Conservation (phyloP, 1,284 basidiomycete genomes). For the Cystobasidium sp. region DNA sequence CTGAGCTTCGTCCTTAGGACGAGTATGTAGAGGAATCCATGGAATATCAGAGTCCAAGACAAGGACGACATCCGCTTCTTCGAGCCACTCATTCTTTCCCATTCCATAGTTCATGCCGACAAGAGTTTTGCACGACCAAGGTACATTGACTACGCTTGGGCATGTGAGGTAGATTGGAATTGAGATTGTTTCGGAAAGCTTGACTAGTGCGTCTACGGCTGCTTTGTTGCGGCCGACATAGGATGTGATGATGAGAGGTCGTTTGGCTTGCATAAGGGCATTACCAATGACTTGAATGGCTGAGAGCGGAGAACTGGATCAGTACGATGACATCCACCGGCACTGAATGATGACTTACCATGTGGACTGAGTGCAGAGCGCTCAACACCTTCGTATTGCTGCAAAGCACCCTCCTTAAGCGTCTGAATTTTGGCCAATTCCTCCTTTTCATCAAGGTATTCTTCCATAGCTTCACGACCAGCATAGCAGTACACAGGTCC, state of each 20-base stretch:
- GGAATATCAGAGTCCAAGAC: constrained; percentile 69
- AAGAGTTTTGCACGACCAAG: constrained; percentile 65
- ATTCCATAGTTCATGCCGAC: constrained; percentile 62
- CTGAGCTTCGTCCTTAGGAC: constrained; percentile 60
- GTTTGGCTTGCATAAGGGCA: constrained; percentile 63
- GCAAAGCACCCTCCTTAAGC: constrained; percentile 1
- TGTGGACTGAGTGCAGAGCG: constrained; percentile 62
- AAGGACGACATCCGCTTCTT: constrained; percentile 66
- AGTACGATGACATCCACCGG: neutral
- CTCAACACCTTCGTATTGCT: constrained; percentile 64
- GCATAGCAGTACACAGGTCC: constrained; percentile 66
- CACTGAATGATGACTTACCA: constrained; percentile 57
- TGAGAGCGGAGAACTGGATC: constrained; percentile 48
- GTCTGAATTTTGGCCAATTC: constrained; percentile 6
- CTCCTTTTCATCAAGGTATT: constrained; percentile 62
- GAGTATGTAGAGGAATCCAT: constrained; percentile 66
- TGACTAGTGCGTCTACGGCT: constrained; percentile 62
- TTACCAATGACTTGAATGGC: constrained; percentile 61
- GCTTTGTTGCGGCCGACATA: constrained; percentile 65
- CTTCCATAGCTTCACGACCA: constrained; percentile 70
- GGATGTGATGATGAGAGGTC: constrained; percentile 69
- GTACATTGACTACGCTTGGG: constrained; percentile 64
- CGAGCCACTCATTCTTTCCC: constrained; percentile 61
- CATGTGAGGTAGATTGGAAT: constrained; percentile 66
- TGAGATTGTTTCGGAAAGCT: constrained; percentile 63